Evolutionary conservation across 2,329 filamentous ascomycete species (phyloP).

Genomic region (Colletotrichum echinochloae): DNA sequence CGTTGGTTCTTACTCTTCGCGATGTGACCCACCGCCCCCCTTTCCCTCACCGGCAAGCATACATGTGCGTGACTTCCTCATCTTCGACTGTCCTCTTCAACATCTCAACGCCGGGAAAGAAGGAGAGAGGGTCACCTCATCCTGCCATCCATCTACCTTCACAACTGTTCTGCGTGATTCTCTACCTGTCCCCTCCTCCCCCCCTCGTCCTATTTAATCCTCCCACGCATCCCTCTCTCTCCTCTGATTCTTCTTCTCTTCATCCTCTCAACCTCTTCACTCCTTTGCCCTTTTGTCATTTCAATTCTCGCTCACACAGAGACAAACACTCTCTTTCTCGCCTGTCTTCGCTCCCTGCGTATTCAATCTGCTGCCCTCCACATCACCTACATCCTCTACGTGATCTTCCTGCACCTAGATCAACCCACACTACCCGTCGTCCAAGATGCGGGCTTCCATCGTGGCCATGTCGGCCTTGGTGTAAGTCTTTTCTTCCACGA

Average conservation of each 20-base stretch:
- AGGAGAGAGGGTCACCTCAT: not conserved
- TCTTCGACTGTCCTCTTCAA: not conserved
- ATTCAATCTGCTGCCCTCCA: constrained; percentile 31
- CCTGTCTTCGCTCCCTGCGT: constrained; percentile 34
- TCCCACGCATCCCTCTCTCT: not conserved
- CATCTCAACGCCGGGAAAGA: not conserved
- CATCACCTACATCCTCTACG: constrained; percentile 15
- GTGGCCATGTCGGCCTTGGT: constrained; percentile 51
- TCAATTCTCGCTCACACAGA: constrained; percentile 6
- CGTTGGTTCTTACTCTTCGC: not conserved
- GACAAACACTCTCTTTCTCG: constrained; percentile 13
- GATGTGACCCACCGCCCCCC: not conserved
- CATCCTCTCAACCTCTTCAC: constrained; percentile 23
- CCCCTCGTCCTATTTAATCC: constrained; percentile 8
- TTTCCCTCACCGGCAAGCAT: not conserved
- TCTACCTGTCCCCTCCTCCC: not conserved
- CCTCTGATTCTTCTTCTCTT: not conserved
- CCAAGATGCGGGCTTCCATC: constrained; percentile 56
- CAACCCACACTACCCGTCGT: constrained; percentile 40
- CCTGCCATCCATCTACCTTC: not conserved
- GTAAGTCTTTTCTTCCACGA: constrained; percentile 46
- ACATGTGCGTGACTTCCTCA: not conserved
- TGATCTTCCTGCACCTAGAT: constrained; percentile 26
- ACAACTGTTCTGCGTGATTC: not conserved
- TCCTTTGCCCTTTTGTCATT: constrained; percentile 26